Percentiles rank a stretch among this genome's conserved stretches.
These are phyloP conservation scores for Sclerotiophoma versabilis DNA, from an alignment of 2,329 filamentous ascomycete genomes.

Conservation along the genomic window DNA sequence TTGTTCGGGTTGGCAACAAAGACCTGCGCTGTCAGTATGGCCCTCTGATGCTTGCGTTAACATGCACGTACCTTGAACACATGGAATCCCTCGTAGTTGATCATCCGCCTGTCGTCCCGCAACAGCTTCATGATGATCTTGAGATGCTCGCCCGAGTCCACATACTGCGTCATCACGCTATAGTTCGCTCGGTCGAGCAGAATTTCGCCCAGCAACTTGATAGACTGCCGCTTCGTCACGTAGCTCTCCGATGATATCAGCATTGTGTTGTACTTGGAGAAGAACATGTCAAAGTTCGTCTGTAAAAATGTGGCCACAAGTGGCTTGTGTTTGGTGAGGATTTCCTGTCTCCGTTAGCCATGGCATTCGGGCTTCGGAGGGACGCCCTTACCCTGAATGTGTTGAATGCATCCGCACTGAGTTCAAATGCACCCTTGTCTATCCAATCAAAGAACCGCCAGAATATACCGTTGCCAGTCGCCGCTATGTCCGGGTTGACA, in stretches of 20 bases:
- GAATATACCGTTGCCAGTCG: conserved; percentile 85
- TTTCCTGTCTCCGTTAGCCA: conserved; percentile 67
- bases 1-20: conserved; percentile 99
- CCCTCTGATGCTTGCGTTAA: neutral
- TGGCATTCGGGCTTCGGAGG: neutral
- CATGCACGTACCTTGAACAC: conserved; percentile 78
- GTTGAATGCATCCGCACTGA: conserved; percentile 95
- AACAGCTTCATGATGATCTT: conserved; percentile 99
- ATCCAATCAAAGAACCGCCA: conserved; percentile 99
- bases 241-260: conserved; percentile 94
- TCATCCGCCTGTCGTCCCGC: conserved; percentile 96
- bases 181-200: conserved; percentile 95
- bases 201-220: conserved; percentile 95
- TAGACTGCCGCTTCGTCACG: conserved; percentile 96
- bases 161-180: conserved; percentile 96
- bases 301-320: conserved; percentile 87
- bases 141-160: conserved; percentile 91
- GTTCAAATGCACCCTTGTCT: conserved; percentile 93
- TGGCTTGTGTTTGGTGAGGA: conserved; percentile 91
- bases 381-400: conserved; percentile 77
- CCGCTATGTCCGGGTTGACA: conserved; percentile 77
- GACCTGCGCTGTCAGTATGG: conserved; percentile 61
- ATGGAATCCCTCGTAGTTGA: conserved; percentile 98
- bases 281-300: conserved; percentile 93
- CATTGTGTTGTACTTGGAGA: conserved; percentile 84